phyloP scores from a whole-genome alignment of 2,329 filamentous ascomycete species.

The Pseudodiploospora longispora region DNA sequence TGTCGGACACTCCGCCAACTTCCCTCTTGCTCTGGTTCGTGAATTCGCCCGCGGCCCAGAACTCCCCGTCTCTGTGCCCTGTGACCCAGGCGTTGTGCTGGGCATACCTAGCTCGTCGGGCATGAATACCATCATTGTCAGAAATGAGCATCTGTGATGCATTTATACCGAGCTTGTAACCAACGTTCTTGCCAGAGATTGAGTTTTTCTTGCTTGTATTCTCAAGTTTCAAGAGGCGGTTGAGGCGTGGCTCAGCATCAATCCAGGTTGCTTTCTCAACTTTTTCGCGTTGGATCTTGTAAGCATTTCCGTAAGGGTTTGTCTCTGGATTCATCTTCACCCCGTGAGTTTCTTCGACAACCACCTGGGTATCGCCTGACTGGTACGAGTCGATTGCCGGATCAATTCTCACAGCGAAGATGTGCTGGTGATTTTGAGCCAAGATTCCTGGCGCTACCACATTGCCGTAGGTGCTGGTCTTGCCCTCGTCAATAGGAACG shows the following conservation, averaged over 20 bases:
- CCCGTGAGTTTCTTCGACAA: constrained; percentile 29
- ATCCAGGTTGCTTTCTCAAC: constrained; percentile 39
- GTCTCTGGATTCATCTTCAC: constrained; percentile 37
- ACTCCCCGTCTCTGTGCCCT: constrained; percentile 39
- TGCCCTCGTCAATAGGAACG: constrained; percentile 50
- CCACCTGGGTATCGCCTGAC: constrained; percentile 42
- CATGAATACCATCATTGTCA: constrained; percentile 34
- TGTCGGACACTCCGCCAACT: constrained; percentile 35
- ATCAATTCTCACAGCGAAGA: constrained; percentile 59
- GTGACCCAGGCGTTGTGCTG: constrained; percentile 42
- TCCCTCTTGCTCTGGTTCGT: constrained; percentile 41
- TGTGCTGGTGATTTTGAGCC: constrained; percentile 63
- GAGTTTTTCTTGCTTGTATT: constrained; percentile 37
- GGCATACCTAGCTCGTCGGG: constrained; percentile 36
- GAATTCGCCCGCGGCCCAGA: constrained; percentile 43
- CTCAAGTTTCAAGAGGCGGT: constrained; percentile 42
- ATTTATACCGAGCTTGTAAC: constrained; percentile 39
- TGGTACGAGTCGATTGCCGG: constrained; percentile 47
- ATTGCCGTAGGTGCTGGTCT: constrained; percentile 46
- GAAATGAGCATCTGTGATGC: constrained; percentile 40
- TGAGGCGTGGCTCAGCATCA: constrained; percentile 45
- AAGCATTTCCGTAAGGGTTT: constrained; percentile 56
- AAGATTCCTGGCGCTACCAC: constrained; percentile 56
- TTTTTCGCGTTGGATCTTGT: constrained; percentile 41
- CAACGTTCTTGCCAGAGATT: constrained; percentile 40